A percentile compares a stretch with the other conserved stretches of the same genome.
These are phyloP conservation scores for Chalciporus sphaerocephalus DNA, from an alignment of 768 basidiomycete genomes.

Conservation along the genomic window DNA sequence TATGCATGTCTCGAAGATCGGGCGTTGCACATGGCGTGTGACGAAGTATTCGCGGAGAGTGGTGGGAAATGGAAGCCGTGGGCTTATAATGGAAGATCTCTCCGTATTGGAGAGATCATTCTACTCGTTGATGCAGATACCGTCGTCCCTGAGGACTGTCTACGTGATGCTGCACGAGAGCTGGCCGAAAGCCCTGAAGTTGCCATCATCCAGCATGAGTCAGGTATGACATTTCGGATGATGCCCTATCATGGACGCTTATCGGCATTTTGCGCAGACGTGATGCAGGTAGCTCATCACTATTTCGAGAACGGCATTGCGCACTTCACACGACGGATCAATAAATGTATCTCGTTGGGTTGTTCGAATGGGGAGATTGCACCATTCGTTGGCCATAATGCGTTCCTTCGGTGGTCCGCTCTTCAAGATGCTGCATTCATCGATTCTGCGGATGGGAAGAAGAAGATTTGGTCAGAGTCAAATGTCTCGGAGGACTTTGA, in stretches of 20 bases:
- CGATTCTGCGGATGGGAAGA: constrained; percentile 48
- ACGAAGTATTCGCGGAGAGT: constrained; percentile 62
- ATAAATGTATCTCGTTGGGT: constrained; percentile 74
- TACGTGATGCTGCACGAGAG: constrained; percentile 86
- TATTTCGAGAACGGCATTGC: constrained; percentile 92
- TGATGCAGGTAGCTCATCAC: constrained; percentile 87
- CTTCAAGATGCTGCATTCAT: constrained; percentile 80
- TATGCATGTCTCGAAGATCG: constrained; percentile 58
- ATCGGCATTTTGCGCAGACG: constrained; percentile 41
- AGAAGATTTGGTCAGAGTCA: constrained; percentile 70
- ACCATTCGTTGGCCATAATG: constrained; percentile 85
- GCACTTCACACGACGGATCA: constrained; percentile 84
- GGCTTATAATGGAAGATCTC: constrained; percentile 69
- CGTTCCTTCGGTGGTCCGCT: constrained; percentile 86
- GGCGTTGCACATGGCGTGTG: constrained; percentile 68
- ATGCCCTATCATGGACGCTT: constrained; percentile 19
- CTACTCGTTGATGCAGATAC: constrained; percentile 87
- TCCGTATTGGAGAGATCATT: constrained; percentile 76
- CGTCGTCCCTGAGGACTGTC: constrained; percentile 85
- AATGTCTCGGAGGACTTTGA: constrained; percentile 71
- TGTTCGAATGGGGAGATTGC: constrained; percentile 73
- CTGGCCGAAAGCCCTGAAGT: constrained; percentile 55
- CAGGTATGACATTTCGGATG: constrained; percentile 55
- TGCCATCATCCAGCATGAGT: constrained; percentile 89
- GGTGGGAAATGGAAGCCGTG: constrained; percentile 63